These are phyloP conservation scores for Colletotrichum noveboracense DNA, from an alignment of 2,329 filamentous ascomycete species.

Conservation along the genomic window DNA sequence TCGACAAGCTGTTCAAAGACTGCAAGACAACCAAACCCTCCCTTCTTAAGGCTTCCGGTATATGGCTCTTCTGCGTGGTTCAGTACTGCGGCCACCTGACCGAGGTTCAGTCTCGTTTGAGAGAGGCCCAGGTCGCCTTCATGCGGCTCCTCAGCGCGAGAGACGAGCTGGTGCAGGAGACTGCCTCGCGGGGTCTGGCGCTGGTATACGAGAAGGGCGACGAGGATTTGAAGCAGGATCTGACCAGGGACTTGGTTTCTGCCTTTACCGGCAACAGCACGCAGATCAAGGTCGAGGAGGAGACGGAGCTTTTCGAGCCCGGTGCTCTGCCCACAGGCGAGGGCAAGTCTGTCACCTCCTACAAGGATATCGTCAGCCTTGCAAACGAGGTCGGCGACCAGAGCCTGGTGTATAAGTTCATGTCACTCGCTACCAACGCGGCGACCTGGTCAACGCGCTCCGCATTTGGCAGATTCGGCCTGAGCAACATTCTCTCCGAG, in stretches of 20 bases:
- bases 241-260: slow-evolving; percentile 86
- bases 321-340: slow-evolving; percentile 90
- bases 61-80: slow-evolving; percentile 92
- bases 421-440: slow-evolving; percentile 95
- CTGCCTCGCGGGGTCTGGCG: slow-evolving; percentile 87
- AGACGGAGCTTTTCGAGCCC: slow-evolving; percentile 92
- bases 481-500: slow-evolving; percentile 90
- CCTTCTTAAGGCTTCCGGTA: slow-evolving; percentile 87
- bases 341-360: slow-evolving; percentile 88
- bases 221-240: slow-evolving; percentile 75
- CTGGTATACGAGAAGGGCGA: slow-evolving; percentile 94
- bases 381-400: slow-evolving; percentile 98
- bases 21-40: slow-evolving; percentile 88
- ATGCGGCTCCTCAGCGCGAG: slow-evolving; percentile 85
- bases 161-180: slow-evolving; percentile 95
- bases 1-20: slow-evolving; percentile 77
- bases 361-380: slow-evolving; percentile 94
- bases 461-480: slow-evolving; percentile 91
- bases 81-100: slow-evolving; percentile 85
- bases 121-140: slow-evolving; percentile 85
- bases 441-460: slow-evolving; percentile 97
- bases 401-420: slow-evolving; percentile 96
- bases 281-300: slow-evolving; percentile 81
- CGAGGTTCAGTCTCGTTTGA: slow-evolving; percentile 75
- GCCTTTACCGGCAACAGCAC: slow-evolving; percentile 83